Evolutionary conservation across 371 early-diverging fungal species (phyloP).

Genomic region (Apophysomyces variabilis): DNA sequence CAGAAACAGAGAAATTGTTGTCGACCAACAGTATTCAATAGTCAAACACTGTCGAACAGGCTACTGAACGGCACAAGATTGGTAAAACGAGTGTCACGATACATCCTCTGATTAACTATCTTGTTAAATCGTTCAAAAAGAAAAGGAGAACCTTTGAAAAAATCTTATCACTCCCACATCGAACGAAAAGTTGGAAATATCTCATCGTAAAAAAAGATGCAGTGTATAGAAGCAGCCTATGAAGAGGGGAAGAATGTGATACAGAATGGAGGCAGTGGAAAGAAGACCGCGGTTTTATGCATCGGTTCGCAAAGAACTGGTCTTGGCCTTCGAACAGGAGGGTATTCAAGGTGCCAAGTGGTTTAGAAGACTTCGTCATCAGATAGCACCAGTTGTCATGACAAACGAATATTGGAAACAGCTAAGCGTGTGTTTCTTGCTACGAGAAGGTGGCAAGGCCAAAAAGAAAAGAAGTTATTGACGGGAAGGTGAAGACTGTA

Average conservation of each 20-base stretch:
- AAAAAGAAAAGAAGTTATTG: neutral
- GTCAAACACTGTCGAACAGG: neutral
- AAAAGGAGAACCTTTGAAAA: neutral
- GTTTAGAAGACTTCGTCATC: neutral
- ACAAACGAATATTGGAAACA: neutral
- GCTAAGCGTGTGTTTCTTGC: too few relatives aligned
- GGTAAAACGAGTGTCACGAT: neutral
- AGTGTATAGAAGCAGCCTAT: neutral
- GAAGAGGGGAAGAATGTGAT: neutral
- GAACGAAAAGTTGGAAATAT: neutral
- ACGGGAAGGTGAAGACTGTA: neutral
- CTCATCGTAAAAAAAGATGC: neutral
- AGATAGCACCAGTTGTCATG: neutral
- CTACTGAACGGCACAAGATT: neutral
- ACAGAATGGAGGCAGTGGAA: neutral
- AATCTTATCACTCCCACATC: neutral
- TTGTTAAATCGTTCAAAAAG: neutral
- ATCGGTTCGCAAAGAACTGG: neutral
- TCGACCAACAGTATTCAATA: neutral
- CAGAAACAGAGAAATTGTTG: neutral
- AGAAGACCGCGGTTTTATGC: neutral
- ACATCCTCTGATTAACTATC: neutral
- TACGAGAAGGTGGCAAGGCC: too few relatives aligned
- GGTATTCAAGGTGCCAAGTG: neutral
- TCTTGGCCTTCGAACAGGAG: neutral